Conservation (phyloP, 208 protist genomes). For the Leptomonas pyrrhocoris region DNA sequence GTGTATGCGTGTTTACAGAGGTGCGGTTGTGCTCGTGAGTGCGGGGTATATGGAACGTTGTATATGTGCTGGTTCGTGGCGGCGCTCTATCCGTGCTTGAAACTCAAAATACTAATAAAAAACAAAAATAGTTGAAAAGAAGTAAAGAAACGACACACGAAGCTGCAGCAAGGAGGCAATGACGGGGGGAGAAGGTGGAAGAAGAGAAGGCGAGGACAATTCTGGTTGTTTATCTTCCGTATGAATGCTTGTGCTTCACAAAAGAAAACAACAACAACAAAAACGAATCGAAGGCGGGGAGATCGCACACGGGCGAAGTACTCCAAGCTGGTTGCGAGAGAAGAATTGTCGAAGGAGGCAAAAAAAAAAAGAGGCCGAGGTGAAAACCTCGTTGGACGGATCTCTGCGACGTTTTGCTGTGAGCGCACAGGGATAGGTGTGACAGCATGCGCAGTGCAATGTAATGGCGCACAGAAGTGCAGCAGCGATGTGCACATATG, state of each 20-base stretch:
- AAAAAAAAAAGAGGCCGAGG: constrained; percentile 27
- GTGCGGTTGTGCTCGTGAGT: constrained; percentile 11
- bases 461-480: too few relatives aligned
- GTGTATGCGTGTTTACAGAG: background rate
- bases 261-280: constrained; percentile 19
- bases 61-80: background rate
- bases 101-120: background rate
- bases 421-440: too few relatives aligned
- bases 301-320: background rate
- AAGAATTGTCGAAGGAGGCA: background rate
- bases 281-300: constrained; percentile 14
- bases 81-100: constrained; percentile 12
- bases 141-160: background rate
- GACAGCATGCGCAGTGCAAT: too few relatives aligned
- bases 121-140: background rate
- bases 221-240: background rate
- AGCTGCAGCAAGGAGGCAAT: background rate
- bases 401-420: background rate
- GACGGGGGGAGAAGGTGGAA: background rate
- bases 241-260: constrained; percentile 1
- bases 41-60: constrained; percentile 7
- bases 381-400: constrained; percentile 37
- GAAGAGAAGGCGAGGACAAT: constrained; percentile 16
- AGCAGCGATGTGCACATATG: too few relatives aligned
- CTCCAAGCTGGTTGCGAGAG: background rate